A percentile compares a stretch with the other conserved stretches of the same genome.
phyloP scores from a whole-genome alignment of 164 flowering plant genomes.

The Dillenia turbinata region DNA sequence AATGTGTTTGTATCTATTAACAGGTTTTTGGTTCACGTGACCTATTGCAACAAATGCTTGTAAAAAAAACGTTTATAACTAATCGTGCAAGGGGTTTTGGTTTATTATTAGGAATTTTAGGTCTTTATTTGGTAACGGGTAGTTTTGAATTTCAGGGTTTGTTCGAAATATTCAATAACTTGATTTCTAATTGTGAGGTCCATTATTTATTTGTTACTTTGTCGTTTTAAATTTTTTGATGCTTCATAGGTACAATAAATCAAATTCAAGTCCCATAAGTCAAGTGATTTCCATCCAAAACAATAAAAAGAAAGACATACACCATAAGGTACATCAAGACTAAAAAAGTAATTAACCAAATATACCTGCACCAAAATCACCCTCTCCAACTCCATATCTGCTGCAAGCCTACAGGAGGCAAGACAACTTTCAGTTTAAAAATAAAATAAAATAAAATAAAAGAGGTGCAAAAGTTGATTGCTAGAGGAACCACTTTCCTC shows the following conservation, averaged over 20 bases:
- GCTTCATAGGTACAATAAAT: too few species aligned
- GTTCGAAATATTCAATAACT: conserved; percentile 1
- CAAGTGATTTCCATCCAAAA: too few species aligned
- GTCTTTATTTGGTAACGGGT: conserved; percentile 7
- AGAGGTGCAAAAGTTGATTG: too few species aligned
- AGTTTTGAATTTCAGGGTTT: conserved; percentile 6
- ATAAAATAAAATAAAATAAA: too few species aligned
- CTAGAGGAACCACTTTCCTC: too few species aligned
- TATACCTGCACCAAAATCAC: conserved; percentile 63
- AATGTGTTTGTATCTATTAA: conserved; percentile 1
- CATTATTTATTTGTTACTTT: too few species aligned
- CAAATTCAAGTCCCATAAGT: too few species aligned
- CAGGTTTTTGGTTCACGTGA: background rate
- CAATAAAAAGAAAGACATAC: too few species aligned
- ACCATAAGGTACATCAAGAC: too few species aligned
- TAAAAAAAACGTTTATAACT: background rate
- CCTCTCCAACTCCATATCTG: conserved; percentile 55
- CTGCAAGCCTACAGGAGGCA: conserved; percentile 63
- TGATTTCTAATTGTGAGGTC: background rate
- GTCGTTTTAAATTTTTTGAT: too few species aligned
- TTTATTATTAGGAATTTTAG: background rate
- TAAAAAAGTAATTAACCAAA: too few species aligned
- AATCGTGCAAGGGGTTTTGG: background rate
- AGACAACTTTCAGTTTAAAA: too few species aligned
- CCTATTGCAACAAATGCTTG: background rate